These are phyloP conservation scores for Ogataea parapolymorpha DNA, from an alignment of 805 yeast species.

Conservation along the genomic window DNA sequence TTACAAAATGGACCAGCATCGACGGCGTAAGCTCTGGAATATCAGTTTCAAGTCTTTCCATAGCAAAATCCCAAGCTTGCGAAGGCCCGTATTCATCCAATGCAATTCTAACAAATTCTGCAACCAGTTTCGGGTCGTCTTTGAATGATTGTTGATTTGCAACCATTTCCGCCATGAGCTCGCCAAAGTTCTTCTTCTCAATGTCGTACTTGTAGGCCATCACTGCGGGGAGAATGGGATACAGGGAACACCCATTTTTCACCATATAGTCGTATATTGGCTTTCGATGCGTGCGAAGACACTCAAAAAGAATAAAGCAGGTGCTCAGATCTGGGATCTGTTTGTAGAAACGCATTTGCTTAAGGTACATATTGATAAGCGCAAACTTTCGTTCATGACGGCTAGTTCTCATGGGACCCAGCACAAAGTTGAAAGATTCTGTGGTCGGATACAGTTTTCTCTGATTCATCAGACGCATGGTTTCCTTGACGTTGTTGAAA, in stretches of 20 bases:
- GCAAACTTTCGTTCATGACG: slow-evolving; percentile 6
- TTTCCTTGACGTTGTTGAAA: slow-evolving; percentile 5
- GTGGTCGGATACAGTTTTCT: slow-evolving; percentile 13
- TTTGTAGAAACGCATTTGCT: slow-evolving; percentile 14
- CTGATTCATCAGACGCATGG: slow-evolving; percentile 8
- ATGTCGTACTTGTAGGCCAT: slow-evolving; percentile 1
- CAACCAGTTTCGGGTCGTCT: slow-evolving; percentile 8
- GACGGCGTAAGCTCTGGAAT: slow-evolving; percentile 6
- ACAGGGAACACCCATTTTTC: slow-evolving; percentile 5
- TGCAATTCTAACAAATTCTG: slow-evolving; percentile 9
- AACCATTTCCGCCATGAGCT: slow-evolving; percentile 1
- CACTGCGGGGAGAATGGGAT: slow-evolving; percentile 16
- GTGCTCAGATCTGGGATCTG: slow-evolving; percentile 22
- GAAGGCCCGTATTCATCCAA: slow-evolving; percentile 13
- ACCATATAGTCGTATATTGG: slow-evolving; percentile 12
- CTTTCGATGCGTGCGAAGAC: slow-evolving; percentile 8
- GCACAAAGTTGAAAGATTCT: slow-evolving; percentile 17
- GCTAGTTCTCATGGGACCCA: slow-evolving; percentile 16
- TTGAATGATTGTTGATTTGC: background rate
- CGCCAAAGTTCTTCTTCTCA: slow-evolving; percentile 5
- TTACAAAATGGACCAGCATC: slow-evolving; percentile 13
- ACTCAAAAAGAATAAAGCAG: slow-evolving; percentile 21
- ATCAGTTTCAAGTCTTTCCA: background rate
- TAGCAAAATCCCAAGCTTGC: slow-evolving; percentile 14
- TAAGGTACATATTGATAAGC: slow-evolving; percentile 14